Evolutionary conservation across 768 basidiomycete genomes (phyloP).

Genomic region (Calocybe indica): DNA sequence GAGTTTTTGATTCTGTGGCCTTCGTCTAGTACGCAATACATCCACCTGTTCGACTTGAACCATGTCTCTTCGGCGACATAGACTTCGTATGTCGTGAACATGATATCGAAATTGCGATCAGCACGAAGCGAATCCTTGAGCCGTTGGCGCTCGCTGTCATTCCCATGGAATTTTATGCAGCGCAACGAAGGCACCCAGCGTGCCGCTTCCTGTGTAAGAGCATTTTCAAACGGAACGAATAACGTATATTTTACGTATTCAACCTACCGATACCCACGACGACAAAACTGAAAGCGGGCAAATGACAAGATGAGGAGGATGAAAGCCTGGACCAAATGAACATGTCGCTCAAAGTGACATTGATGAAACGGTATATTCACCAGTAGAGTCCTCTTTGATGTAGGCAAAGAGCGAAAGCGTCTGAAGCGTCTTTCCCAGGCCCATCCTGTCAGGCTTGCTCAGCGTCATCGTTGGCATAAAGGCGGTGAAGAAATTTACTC

Average conservation of each 20-base stretch:
- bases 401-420: slow-evolving; percentile 64
- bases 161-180: slow-evolving; percentile 59
- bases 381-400: slow-evolving; percentile 47
- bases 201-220: slow-evolving; percentile 34
- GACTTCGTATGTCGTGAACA: slow-evolving; percentile 65
- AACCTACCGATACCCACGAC: slow-evolving; percentile 48
- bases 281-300: slow-evolving; percentile 67
- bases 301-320: slow-evolving; percentile 63
- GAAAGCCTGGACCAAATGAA: slow-evolving; percentile 18
- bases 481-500: slow-evolving; percentile 33
- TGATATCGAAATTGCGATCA: slow-evolving; percentile 43
- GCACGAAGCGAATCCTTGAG: slow-evolving; percentile 38
- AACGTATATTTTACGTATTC: background rate
- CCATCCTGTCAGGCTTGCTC: slow-evolving; percentile 36
- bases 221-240: background rate
- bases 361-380: slow-evolving; percentile 12
- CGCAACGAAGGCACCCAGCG: slow-evolving; percentile 50
- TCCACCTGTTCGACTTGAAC: slow-evolving; percentile 58
- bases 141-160: slow-evolving; percentile 45
- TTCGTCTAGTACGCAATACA: slow-evolving; percentile 57
- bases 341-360: background rate
- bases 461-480: background rate
- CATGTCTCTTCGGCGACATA: slow-evolving; percentile 52
- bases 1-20: slow-evolving; percentile 72
- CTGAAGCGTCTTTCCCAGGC: slow-evolving; percentile 61